Percentiles rank a stretch among this genome's conserved stretches.
Conservation (phyloP, 1,284 basidiomycete genomes). For the Tilletia setariae region DNA sequence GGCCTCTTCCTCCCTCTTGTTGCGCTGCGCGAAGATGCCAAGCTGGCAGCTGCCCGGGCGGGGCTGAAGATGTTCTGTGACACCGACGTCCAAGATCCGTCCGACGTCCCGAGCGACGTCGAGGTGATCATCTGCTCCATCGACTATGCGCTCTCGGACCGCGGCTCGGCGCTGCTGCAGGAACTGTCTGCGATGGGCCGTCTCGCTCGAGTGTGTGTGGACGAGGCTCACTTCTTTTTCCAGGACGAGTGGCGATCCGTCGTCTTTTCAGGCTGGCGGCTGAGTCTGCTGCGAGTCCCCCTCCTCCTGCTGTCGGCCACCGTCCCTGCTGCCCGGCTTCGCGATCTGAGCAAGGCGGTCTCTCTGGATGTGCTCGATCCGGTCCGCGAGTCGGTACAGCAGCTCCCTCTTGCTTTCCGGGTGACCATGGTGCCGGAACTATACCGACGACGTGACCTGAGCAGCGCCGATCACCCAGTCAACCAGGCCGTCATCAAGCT, state of each 20-base stretch:
- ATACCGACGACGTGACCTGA: too few relatives aligned
- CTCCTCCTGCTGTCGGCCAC: neutral
- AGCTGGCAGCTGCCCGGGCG: neutral
- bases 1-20: neutral
- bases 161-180: neutral
- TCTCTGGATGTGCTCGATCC: neutral
- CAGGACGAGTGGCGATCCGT: neutral
- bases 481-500: neutral
- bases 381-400: neutral
- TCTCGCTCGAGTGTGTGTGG: neutral
- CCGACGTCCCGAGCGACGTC: neutral
- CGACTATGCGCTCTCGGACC: neutral
- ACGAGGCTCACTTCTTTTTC: neutral
- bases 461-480: neutral
- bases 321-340: neutral
- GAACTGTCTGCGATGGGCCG: neutral
- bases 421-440: neutral
- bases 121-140: neutral
- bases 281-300: neutral
- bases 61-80: neutral
- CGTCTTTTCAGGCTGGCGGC: neutral
- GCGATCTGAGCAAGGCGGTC: neutral
- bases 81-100: neutral
- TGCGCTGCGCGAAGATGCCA: neutral
- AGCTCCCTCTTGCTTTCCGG: neutral